Percentiles rank a stretch among this genome's conserved stretches.
These are phyloP conservation scores for Berkeleyomyces basicola DNA, from an alignment of 2,329 filamentous ascomycete species.

Conservation along the genomic window DNA sequence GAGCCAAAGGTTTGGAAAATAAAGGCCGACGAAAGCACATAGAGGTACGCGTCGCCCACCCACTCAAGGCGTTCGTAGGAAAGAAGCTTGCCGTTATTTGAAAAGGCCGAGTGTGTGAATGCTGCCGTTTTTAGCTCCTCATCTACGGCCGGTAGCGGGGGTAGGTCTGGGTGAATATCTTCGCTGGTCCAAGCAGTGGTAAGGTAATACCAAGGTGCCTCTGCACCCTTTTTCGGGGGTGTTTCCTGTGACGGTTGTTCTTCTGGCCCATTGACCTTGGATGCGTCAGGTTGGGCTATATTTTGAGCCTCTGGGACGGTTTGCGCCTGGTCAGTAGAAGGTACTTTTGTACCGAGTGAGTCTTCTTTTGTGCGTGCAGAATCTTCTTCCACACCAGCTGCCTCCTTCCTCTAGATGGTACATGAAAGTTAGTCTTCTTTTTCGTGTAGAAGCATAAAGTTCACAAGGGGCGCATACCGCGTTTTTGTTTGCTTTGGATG, in stretches of 20 bases:
- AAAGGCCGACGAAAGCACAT: slow-evolving; percentile 57
- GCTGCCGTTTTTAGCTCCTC: slow-evolving; percentile 41
- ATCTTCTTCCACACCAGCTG: background rate
- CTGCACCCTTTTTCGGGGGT: slow-evolving; percentile 4
- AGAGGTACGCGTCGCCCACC: slow-evolving; percentile 73
- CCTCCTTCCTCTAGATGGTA: background rate
- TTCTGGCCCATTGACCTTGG: background rate
- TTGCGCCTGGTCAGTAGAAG: background rate
- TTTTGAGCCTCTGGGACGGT: background rate
- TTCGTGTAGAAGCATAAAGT: background rate
- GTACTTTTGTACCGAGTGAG: background rate
- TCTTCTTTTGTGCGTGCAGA: background rate
- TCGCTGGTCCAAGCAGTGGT: slow-evolving; percentile 33
- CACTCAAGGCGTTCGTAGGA: slow-evolving; percentile 78
- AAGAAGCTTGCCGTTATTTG: slow-evolving; percentile 19
- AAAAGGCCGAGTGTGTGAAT: slow-evolving; percentile 47
- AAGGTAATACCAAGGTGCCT: slow-evolving; percentile 16
- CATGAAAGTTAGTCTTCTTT: background rate
- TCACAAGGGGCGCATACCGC: background rate
- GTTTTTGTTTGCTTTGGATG: background rate
- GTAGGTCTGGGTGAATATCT: slow-evolving; percentile 32
- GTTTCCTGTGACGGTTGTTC: background rate
- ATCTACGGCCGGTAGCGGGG: slow-evolving; percentile 47
- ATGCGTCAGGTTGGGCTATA: background rate
- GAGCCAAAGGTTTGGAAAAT: slow-evolving; percentile 57